phyloP scores from a whole-genome alignment of 495 filamentous ascomycete species.

The Trichoderma parareesei region DNA sequence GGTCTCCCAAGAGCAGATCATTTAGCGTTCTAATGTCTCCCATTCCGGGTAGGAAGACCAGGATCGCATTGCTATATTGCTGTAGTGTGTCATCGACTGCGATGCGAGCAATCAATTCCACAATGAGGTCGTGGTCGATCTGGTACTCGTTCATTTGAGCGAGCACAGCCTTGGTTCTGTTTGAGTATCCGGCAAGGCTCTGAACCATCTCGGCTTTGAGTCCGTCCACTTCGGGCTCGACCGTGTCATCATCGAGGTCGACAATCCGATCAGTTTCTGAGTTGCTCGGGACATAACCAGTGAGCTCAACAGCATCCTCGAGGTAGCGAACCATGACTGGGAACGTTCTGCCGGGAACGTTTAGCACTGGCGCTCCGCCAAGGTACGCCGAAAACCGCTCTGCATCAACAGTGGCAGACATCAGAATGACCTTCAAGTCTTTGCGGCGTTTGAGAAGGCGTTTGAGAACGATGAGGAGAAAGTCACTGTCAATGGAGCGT shows the following conservation, averaged over 20 bases:
- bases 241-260: slow-evolving; percentile 47
- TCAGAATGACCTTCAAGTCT: slow-evolving; percentile 74
- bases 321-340: slow-evolving; percentile 81
- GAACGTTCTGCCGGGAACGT: slow-evolving; percentile 86
- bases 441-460: slow-evolving; percentile 64
- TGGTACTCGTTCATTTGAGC: slow-evolving; percentile 75
- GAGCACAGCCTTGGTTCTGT: slow-evolving; percentile 63
- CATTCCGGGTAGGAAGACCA: slow-evolving; percentile 92
- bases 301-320: slow-evolving; percentile 83
- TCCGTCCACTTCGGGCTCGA: slow-evolving; percentile 37
- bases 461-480: slow-evolving; percentile 81
- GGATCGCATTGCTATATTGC: slow-evolving; percentile 76
- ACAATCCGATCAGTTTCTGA: slow-evolving; percentile 28
- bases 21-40: slow-evolving; percentile 85
- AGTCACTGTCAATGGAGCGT: slow-evolving; percentile 89
- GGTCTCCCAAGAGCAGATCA: slow-evolving; percentile 67
- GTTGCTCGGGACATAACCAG: slow-evolving; percentile 49
- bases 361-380: slow-evolving; percentile 71
- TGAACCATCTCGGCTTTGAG: slow-evolving; percentile 40
- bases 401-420: slow-evolving; percentile 94
- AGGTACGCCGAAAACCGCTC: slow-evolving; percentile 85
- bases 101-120: slow-evolving; percentile 63
- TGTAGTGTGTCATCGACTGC: slow-evolving; percentile 55
- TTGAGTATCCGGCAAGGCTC: slow-evolving; percentile 61
- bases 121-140: slow-evolving; percentile 76